Evolutionary conservation across 352 stramenopile genomes (phyloP), one percentile per base, ranked within the genome.

Genomic region (Hyaloperonospora brassicae): DNA sequence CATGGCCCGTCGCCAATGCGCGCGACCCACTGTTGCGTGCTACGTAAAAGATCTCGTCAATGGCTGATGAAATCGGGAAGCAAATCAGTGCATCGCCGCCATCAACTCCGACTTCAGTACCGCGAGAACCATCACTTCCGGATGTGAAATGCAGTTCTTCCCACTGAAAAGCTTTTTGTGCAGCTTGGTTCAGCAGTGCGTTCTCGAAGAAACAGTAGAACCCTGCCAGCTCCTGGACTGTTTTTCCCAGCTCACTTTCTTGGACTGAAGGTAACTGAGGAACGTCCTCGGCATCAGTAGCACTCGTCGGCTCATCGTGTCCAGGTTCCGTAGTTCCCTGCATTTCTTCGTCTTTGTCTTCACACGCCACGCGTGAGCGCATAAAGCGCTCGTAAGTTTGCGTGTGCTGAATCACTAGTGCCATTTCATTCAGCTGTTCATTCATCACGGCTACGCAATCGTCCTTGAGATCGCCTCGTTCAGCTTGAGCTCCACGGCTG

Each of bases 161-260:
- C 74, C 80, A 91, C 52, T 88, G 72, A 45, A 93, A 89, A n/a
- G 82, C 80, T 66, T 92, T 91, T 23, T 62, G 61, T 6, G 84
- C 79, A n/a, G 84, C 80, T 42, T 79, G 70, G 36, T 72, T 87
- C 4, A 94, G 65, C 22, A 89, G 56, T 25, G 84, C 74, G 36
- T 93, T 89, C 55, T 94, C 84, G 39, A 93, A 92, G 57, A 83
- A 90, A 50, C 84, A 94, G 42, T 94, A 94, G 58, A 79, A 92
- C 0, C 81, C 84, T 2, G 82, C 84, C 12, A 94, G 62, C 51
- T 94, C 84, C 38, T 94, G 84, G 2, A 94, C 84, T 23, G 55
- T 84, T 57, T 85, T 88, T 13, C 80, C 83, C 5, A 94, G 57
- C 43, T 89, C 79, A 59, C 82, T 93, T 49, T 79, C 76, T 49